A percentile compares a stretch with the other conserved stretches of the same genome.
Conservation (phyloP, 2,329 filamentous ascomycete species). For the Aspergillus hiratsukae region DNA sequence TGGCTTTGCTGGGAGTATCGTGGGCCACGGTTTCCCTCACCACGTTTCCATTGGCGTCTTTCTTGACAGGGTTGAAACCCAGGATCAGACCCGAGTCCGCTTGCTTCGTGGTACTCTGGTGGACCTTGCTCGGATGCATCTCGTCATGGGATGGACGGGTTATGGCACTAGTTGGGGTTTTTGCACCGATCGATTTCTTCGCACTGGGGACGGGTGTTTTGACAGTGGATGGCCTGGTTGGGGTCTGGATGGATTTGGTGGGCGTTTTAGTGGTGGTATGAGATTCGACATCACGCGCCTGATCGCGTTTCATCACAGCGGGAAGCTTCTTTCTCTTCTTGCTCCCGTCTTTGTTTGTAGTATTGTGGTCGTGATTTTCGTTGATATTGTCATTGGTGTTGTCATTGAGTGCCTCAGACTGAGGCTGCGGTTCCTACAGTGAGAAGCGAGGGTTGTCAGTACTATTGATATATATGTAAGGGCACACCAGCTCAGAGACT, state of each 20-base stretch:
- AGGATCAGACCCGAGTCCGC: conserved; percentile 76
- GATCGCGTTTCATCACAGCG: conserved; percentile 46
- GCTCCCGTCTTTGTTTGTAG: conserved; percentile 2
- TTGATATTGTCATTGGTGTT: conserved; percentile 8
- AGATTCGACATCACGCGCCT: conserved; percentile 33
- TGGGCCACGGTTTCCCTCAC: conserved; percentile 25
- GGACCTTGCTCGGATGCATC: conserved; percentile 86
- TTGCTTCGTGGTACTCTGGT: conserved; percentile 67
- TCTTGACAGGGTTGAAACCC: conserved; percentile 72
- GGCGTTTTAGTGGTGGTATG: conserved; percentile 15
- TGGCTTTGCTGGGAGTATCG: conserved; percentile 42
- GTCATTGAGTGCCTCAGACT: conserved; percentile 13
- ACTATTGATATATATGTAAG: neutral
- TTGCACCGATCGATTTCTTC: conserved; percentile 22
- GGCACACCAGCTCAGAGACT: neutral
- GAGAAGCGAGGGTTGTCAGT: conserved; percentile 1
- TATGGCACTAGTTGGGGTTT: conserved; percentile 49
- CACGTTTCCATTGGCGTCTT: conserved; percentile 33
- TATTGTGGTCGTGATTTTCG: conserved; percentile 2
- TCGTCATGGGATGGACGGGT: conserved; percentile 70
- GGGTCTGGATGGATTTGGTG: conserved; percentile 15
- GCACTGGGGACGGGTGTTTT: conserved; percentile 21
- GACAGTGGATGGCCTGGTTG: conserved; percentile 15
- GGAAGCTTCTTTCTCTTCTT: conserved; percentile 30
- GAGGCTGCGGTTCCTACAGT: conserved; percentile 18